Evolutionary conservation across 306 rosid genomes (phyloP).

Genomic region (Quercus rubra): DNA sequence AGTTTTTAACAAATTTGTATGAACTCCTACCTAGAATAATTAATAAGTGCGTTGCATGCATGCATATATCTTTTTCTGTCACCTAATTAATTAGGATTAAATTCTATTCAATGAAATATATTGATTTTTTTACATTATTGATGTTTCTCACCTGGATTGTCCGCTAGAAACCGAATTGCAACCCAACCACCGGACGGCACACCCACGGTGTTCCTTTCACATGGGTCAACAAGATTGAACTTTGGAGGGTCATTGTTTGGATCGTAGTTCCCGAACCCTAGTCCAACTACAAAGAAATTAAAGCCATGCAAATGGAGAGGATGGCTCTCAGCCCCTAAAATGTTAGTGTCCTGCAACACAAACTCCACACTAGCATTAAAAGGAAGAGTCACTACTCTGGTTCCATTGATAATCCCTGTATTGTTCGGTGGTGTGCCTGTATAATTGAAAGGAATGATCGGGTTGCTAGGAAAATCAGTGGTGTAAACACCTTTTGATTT

Average conservation of each 20-base stretch:
- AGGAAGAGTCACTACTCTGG: conserved; percentile 5
- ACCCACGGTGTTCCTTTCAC: conserved; percentile 14
- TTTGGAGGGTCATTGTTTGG: conserved; percentile 2
- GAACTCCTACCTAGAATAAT: too few relatives aligned
- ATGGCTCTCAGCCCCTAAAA: conserved; percentile 16
- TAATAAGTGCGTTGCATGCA: not conserved
- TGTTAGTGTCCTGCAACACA: conserved; percentile 17
- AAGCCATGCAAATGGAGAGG: conserved; percentile 21
- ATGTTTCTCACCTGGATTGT: conserved; percentile 9
- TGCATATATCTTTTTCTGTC: not conserved
- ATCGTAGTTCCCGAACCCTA: conserved; percentile 12
- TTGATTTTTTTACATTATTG: not conserved
- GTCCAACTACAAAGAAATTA: conserved; percentile 14
- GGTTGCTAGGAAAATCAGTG: not conserved
- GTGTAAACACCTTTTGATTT: not conserved
- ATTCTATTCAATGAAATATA: not conserved
- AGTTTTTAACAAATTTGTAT: too few relatives aligned
- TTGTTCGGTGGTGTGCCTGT: conserved; percentile 7
- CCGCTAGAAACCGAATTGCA: conserved; percentile 14
- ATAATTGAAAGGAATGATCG: not conserved
- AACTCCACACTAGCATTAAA: conserved; percentile 11
- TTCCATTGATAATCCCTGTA: conserved; percentile 6
- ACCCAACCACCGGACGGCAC: conserved; percentile 21
- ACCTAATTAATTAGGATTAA: not conserved
- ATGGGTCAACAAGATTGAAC: conserved; percentile 10